Evolutionary conservation across 768 basidiomycete species (phyloP), one percentile per base, ranked within the genome.

Genomic region (Hygrophorus russula): DNA sequence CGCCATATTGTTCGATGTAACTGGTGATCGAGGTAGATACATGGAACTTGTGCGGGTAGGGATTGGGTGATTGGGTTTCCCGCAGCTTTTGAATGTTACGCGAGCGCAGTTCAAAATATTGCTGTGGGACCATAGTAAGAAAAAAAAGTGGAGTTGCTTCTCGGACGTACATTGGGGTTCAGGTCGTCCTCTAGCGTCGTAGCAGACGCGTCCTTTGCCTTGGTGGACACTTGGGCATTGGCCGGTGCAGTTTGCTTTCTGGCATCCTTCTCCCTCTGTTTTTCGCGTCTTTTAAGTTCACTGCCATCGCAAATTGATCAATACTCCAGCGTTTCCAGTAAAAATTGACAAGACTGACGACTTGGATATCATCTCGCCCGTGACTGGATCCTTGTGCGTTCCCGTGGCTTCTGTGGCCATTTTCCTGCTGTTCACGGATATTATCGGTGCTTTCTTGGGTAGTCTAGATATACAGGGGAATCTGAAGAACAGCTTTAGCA

Each of bases 11-110:
- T 4, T 70, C 59, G 59, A 98, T 74, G 65, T 81, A 99, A 4
- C 65, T 56, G 2, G 78, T 65, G 56, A 99, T 69, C 6, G 88
- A 89, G 48, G 64, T 69, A 45, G 82, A 69, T 15, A 97, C 93
- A 52, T 94, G 62, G 67, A 99, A 99, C 78, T 99, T 99, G 81
- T 99, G 96, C 5, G 96, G 96, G 68, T 98, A 99, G 2, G 96
- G 96, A 60, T 93, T 86, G 2, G 93, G 94, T 5, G 74, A 62
- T 59, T 84, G 83, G 20, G 86, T 84, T 57, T 81, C 72, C 63
- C 88, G 83, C 49, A 99, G 76, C 52, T 80, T 77, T 49, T 80
- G 75, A 54, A 99, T 91, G 53, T 87, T 80, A 38, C 90, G 79
- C 20, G 85, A 89, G 52, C 96, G 84, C 52, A 91, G 67, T 57